These are phyloP conservation scores for Ceratobasidium sp. DNA, from an alignment of 1,284 basidiomycete species.

Conservation along the genomic window DNA sequence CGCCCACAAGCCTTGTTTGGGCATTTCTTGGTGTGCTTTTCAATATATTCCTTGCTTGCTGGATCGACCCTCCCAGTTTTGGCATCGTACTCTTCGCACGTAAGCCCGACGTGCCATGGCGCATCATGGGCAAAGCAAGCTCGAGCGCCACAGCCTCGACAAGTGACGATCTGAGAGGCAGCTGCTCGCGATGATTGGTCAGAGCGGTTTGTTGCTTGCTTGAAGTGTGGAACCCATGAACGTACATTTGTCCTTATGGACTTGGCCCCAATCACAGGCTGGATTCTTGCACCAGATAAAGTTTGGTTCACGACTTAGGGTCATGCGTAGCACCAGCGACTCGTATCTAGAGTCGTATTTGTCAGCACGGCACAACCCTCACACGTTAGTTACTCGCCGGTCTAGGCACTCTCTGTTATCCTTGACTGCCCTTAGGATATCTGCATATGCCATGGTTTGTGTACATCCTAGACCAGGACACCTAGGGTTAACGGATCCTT, in stretches of 20 bases:
- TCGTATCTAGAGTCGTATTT: too few species aligned
- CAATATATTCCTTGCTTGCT: conserved; percentile 15
- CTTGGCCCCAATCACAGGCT: neutral
- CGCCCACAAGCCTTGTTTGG: conserved; percentile 11
- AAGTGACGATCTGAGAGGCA: too few species aligned
- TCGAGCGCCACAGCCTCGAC: neutral
- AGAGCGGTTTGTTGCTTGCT: too few species aligned
- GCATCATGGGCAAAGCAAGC: conserved; percentile 2
- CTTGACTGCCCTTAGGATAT: neutral
- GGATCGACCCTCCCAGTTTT: too few species aligned
- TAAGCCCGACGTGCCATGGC: conserved; percentile 1
- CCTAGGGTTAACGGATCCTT: neutral
- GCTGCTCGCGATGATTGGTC: too few species aligned
- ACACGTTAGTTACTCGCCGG: too few species aligned
- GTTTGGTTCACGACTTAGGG: neutral
- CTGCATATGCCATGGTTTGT: neutral
- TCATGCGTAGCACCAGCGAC: neutral
- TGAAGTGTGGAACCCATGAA: too few species aligned
- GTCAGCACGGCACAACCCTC: too few species aligned
- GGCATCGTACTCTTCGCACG: conserved; percentile 9
- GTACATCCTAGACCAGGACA: neutral
- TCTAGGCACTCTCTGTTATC: neutral
- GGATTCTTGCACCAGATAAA: conserved; percentile 24
- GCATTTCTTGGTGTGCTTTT: neutral
- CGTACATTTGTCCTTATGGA: conserved; percentile 1